Evolutionary conservation across 257 asterid species (phyloP), one percentile per base, ranked within the genome.

Genomic region (Fraxinus anomala): DNA sequence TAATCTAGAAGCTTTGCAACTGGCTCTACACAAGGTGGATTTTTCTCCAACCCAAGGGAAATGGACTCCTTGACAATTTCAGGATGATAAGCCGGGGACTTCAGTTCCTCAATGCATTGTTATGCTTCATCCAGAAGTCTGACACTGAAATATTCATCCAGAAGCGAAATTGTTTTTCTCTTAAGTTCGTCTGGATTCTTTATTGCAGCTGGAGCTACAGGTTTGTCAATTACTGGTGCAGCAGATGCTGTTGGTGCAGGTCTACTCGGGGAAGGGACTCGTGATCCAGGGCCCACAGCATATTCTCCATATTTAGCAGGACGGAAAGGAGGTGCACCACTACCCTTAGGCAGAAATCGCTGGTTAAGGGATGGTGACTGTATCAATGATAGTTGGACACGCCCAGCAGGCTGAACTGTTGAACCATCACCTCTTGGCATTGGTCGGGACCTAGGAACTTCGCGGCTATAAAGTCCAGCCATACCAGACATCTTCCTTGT

Each of bases 1-100:
- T 93, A 79, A 51, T 78, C 92, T 0, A 92, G 37, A 65, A 96
- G 96, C 56, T 89, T 83, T 5, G 79, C 85, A 36, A 89, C 89
- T 0, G 86, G 93, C 34, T 87, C 96, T 5, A 84, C 96, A 79
- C 88, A 73, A 0, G 97, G 91, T 0, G 96, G 93, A 77, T 89
- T 90, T 81, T 49, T 92, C 82, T 96, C 98, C 84, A 96, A 72
- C 59, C 93, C 97, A 23, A 84, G 86, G 8, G 81, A 86, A 2
- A 92, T 77, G 12, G 97, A 92, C 85, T 92, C 96, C 83, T 88
- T 93, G 39, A 92, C 97, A 30, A 93, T 30, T 78, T 92, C 97
- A 5, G 96, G 77, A 81, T 93, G 91, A 81, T 89, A 92, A 17
- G 92, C 82, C 6, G 98, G 98, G 63, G 95, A 82, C 61, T 89